phyloP scores from a whole-genome alignment of 768 basidiomycete species.

The Lenzites betulinus region DNA sequence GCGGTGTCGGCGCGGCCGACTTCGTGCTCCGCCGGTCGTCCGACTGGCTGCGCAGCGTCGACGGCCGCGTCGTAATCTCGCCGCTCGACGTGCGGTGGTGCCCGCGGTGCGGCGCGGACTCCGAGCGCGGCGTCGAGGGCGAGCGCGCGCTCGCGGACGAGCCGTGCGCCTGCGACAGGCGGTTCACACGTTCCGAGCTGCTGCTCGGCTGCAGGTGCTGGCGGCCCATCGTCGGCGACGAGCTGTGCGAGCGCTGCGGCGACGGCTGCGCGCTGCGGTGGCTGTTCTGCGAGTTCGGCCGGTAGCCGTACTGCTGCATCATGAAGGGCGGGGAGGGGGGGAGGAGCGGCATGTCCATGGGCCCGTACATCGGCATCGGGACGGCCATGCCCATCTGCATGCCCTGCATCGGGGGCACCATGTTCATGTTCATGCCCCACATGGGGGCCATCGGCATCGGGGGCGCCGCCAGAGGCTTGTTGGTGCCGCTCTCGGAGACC shows the following conservation, averaged over 20 bases:
- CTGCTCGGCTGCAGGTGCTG: constrained; percentile 10
- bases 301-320: constrained; percentile 56
- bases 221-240: constrained; percentile 26
- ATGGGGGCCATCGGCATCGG: constrained; percentile 14
- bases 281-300: constrained; percentile 36
- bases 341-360: constrained; percentile 69
- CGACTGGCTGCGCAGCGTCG: constrained; percentile 10
- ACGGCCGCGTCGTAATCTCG: constrained; percentile 12
- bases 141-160: constrained; percentile 15
- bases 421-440: constrained; percentile 22
- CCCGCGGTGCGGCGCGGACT: constrained; percentile 7
- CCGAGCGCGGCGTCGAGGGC: constrained; percentile 16
- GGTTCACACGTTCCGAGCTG: constrained; percentile 23
- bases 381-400: constrained; percentile 34
- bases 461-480: constrained; percentile 5
- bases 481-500: constrained; percentile 23
- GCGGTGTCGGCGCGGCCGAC: constrained; percentile 1
- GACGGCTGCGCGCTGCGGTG: constrained; percentile 1
- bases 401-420: constrained; percentile 15
- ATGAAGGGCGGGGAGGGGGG: constrained; percentile 78
- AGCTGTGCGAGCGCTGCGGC: constrained; percentile 32
- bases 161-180: constrained; percentile 13
- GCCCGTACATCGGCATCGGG: constrained; percentile 36
- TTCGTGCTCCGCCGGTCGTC: constrained; percentile 11
- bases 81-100: constrained; percentile 25